Base-by-base conservation (phyloP, 192 early-diverging fungal species). In the Podochytrium sp. region DNA sequence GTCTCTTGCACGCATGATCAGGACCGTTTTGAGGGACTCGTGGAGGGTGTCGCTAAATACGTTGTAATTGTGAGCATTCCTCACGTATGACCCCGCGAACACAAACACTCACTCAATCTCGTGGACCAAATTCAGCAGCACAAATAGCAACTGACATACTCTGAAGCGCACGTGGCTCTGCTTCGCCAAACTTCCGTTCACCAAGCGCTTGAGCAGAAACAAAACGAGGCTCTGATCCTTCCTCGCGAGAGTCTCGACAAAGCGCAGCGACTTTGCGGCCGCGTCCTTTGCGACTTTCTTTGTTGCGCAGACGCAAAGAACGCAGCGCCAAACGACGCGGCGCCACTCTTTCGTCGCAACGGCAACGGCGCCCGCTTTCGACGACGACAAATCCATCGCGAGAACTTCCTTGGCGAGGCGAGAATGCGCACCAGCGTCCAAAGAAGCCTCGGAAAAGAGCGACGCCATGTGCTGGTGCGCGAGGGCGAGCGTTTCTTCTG, bases 1-100 rank as follows among this genome's bases (percentile, higher is more conserved):
- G 65, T 75, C 74, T 53, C 39, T 66, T 1, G 14, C 29, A 29
- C 74, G 74, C 30, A 57, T 42, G 35, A 75, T 66, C 30, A 75
- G 32, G 37, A 58, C 52, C 7, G 49, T 67, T 38, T 57, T 66
- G 3, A 75, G 30, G 27, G 23, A 7, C 27, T 66, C 30, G 40
- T 65, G 63, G 29, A 75, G n/a, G 39, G 52, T 65, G 32, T 75
- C 74, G 42, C 73, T 74, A 29, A 16, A 0, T 16, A 47, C 43
- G 43, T 20, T 47, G 12, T 20, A 47, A 0, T 47, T 47, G 43
- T 47, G 0, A 16, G 0, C 43, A 16, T 0, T 10, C 43, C n/a
- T 20, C 43, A 47, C 43, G 43, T 12, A 47, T 47, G 7, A 12
- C 43, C 20, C 20, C 43, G 20, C 43, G 7, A 47, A 47, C 7